phyloP scores from a whole-genome alignment of 257 asterid species.

The Rhazya stricta region DNA sequence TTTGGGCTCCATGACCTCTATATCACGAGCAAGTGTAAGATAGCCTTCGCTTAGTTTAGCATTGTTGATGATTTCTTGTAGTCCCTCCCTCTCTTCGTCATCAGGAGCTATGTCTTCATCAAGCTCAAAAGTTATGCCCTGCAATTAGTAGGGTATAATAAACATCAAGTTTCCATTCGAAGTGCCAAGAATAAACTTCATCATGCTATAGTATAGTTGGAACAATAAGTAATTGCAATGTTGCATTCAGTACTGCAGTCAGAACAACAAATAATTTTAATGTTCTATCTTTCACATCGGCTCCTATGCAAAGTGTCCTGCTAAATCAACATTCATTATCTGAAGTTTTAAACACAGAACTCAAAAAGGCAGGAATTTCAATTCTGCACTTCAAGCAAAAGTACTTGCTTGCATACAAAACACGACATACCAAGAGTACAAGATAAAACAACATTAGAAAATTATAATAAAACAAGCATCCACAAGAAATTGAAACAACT shows the following conservation, averaged over 20 bases:
- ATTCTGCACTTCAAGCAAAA: not conserved
- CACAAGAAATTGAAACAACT: not conserved
- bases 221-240: not conserved
- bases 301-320: not conserved
- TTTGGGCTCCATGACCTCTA: slow-evolving; percentile 98
- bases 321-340: not conserved
- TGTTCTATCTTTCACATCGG: not conserved
- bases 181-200: not conserved
- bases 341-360: no score
- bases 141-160: slow-evolving; percentile 11
- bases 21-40: slow-evolving; percentile 97
- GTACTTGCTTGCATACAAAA: not conserved
- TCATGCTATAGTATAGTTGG: not conserved
- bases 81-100: slow-evolving; percentile 68
- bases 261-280: no score
- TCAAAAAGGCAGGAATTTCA: not conserved
- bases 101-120: slow-evolving; percentile 51
- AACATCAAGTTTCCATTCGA: not conserved
- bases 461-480: no score
- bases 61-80: slow-evolving; percentile 75
- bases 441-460: not conserved
- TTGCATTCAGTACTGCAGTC: no score
- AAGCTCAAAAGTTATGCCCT: slow-evolving; percentile 75
- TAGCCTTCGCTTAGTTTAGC: slow-evolving; percentile 81
- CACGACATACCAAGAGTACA: not conserved